Percentiles rank a stretch among this genome's conserved stretches.
These are phyloP conservation scores for Malassezia sp. DNA, from an alignment of 1,284 basidiomycete genomes.

Conservation along the genomic window DNA sequence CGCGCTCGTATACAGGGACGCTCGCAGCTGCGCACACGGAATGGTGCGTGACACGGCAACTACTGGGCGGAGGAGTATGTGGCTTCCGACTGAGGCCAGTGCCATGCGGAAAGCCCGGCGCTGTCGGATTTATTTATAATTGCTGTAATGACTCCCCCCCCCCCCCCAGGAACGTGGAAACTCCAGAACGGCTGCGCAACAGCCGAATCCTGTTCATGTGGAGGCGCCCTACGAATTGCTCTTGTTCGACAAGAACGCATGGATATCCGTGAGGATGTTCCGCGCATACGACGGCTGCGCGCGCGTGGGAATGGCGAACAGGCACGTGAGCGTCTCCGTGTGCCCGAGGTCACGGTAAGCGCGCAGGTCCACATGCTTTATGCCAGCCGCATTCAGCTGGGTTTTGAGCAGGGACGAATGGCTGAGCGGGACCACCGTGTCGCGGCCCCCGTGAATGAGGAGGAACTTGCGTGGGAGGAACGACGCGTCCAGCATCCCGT, in stretches of 20 bases:
- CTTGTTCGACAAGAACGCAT: neutral
- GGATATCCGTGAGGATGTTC: neutral
- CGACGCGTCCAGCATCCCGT: constrained; percentile 44
- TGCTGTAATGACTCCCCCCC: no score
- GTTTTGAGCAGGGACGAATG: constrained; percentile 47
- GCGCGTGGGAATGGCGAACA: neutral
- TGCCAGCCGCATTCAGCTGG: constrained; percentile 47
- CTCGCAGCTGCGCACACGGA: no score
- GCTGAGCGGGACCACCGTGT: constrained; percentile 44
- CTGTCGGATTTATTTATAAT: no score
- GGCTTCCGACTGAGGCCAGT: no score
- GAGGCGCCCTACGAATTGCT: no score
- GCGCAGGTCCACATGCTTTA: constrained; percentile 41
- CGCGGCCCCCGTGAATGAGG: constrained; percentile 48
- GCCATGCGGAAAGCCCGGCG: no score
- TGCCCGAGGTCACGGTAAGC: constrained; percentile 47
- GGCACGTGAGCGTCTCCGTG: constrained; percentile 6
- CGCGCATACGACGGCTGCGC: neutral
- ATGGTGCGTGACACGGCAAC: no score
- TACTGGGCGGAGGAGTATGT: no score
- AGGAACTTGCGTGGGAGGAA: constrained; percentile 46
- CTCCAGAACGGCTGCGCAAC: no score
- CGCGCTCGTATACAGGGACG: no score
- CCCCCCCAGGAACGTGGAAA: no score
- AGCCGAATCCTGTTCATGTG: no score